Conservation (phyloP, 495 filamentous ascomycete genomes). For the Bathelium albidoporum region DNA sequence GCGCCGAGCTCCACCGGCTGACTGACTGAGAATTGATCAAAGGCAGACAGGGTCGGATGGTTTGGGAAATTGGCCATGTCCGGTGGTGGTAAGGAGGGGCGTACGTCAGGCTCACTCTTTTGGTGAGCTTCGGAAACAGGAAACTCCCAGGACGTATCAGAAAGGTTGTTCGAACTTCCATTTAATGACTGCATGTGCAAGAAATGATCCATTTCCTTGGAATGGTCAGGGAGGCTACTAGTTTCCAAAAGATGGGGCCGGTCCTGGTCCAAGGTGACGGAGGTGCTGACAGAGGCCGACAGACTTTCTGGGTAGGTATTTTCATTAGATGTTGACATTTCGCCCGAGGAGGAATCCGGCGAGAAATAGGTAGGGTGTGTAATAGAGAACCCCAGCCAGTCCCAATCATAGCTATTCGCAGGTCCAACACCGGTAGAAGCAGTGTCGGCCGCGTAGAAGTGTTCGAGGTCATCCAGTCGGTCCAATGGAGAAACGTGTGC, state of each 20-base stretch:
- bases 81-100: neutral
- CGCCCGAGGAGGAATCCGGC: neutral
- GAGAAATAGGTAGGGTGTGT: neutral
- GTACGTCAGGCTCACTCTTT: neutral
- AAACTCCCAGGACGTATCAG: neutral
- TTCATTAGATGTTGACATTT: neutral
- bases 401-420: slow-evolving; percentile 4
- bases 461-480: slow-evolving; percentile 3
- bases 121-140: neutral
- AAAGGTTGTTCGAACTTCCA: slow-evolving; percentile 1
- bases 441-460: neutral
- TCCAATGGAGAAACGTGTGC: neutral
- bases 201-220: neutral
- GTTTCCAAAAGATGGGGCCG: slow-evolving; percentile 4
- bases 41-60: neutral
- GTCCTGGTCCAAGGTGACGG: neutral
- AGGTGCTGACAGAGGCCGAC: neutral
- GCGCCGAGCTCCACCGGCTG: neutral
- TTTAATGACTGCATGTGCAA: neutral
- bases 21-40: neutral
- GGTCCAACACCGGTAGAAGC: slow-evolving; percentile 5
- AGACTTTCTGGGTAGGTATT: slow-evolving; percentile 1
- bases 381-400: slow-evolving; percentile 4
- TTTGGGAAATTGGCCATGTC: neutral
- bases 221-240: slow-evolving; percentile 1